Base-by-base conservation (phyloP, 495 filamentous ascomycete genomes). In the Aspergillus carlsbadensis region DNA sequence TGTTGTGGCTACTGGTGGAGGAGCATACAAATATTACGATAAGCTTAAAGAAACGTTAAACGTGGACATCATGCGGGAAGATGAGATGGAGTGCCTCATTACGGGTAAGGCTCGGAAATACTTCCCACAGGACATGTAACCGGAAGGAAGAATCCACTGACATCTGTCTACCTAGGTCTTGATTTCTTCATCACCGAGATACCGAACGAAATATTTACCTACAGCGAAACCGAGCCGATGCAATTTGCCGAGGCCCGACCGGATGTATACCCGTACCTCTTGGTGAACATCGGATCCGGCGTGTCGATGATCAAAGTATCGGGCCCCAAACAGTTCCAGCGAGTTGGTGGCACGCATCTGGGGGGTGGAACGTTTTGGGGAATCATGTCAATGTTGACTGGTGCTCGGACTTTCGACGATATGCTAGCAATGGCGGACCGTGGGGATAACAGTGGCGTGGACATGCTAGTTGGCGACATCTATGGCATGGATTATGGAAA, bases 171-270 rank as follows among this genome's bases (percentile, higher is more conserved):
- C 46, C 45, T 24, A 91, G 90, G 93, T 20, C 85, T 98, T 31
- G 95, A 98, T 71, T 98, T 98, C 76, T 98, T 98, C 78, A 96
- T 98, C 61, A 96, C 87, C 54, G 92, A 98, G 65, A 98, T 98
- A 59, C 95, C 94, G 46, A 81, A 85, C 63, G 94, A 98, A 73
- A 92, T 98, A 22, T 98, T 98, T 65, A 96, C 91, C 17, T 98
- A 98, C 72, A 90, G 84, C 61, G 94, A 97, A 69, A 74, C 79
- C 13, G 81, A 94, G 57, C 91, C 92, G 14, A 95, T 95, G 87
- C 81, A 87, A 57, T 96, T 93, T 66, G 83, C 86, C 56, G 79
- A 86, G 50, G 80, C 89, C 11, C 80, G 80, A 40, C 70, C 83
- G 18, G 84, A 92, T 59, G 88, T 95, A 40, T 98, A 98, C 69